A percentile compares a stretch with the other conserved stretches of the same genome.
These are phyloP conservation scores for Oryza nivara DNA, from an alignment of 176 grass and related monocot species.

Conservation along the genomic window DNA sequence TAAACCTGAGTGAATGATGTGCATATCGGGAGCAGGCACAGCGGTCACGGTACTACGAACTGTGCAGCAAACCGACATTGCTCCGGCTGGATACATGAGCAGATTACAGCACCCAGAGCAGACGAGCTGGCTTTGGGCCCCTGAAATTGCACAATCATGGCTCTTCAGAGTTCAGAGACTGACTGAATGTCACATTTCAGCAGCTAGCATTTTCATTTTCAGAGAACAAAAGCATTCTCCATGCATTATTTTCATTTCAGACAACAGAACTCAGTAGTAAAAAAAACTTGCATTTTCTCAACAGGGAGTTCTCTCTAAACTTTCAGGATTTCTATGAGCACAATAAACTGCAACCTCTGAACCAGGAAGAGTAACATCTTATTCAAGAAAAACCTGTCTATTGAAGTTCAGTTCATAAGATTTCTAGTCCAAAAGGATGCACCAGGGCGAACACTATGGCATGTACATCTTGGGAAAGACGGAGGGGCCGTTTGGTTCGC, in stretches of 20 bases:
- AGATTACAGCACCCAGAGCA: slow-evolving; percentile 94
- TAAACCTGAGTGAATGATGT: slow-evolving; percentile 10
- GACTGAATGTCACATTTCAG: not conserved
- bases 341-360: slow-evolving; percentile 31
- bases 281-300: not conserved
- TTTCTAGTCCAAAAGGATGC: slow-evolving; percentile 7
- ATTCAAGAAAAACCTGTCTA: not conserved
- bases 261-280: slow-evolving; percentile 25
- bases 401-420: not conserved
- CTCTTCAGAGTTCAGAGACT: not conserved
- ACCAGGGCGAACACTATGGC: not conserved
- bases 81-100: slow-evolving; percentile 90
- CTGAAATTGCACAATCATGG: slow-evolving; percentile 45
- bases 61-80: slow-evolving; percentile 87
- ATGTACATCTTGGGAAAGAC: not conserved
- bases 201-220: slow-evolving; percentile 9
- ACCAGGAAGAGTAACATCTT: slow-evolving; percentile 25
- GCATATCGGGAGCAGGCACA: slow-evolving; percentile 81
- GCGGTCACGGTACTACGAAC: slow-evolving; percentile 91
- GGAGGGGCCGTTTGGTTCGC: too few species aligned
- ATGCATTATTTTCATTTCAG: not conserved
- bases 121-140: slow-evolving; percentile 83
- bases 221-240: not conserved
- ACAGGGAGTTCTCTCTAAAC: not conserved
- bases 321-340: not conserved